phyloP scores from a whole-genome alignment of 1,284 basidiomycete genomes.

The Ustilago xerochloae region DNA sequence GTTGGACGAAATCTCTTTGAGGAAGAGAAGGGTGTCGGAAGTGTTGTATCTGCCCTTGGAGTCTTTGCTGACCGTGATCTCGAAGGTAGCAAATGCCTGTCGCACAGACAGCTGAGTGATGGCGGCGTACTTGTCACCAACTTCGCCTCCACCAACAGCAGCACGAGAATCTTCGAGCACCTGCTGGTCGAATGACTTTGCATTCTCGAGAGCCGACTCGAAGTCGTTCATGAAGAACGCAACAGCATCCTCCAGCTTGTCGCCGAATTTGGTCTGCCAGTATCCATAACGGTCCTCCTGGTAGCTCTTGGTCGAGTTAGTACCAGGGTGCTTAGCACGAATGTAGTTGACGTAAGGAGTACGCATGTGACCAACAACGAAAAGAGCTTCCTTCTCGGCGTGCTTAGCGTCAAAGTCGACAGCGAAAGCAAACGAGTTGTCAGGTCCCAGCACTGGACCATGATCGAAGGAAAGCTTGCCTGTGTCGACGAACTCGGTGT shows the following conservation, averaged over 20 bases:
- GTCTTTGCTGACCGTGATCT: constrained; percentile 60
- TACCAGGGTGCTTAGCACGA: constrained; percentile 37
- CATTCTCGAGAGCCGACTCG: constrained; percentile 73
- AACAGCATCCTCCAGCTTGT: constrained; percentile 68
- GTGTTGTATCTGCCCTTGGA: constrained; percentile 52
- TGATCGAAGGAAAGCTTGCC: constrained; percentile 59
- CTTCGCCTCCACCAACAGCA: constrained; percentile 56
- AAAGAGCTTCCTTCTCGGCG: constrained; percentile 54
- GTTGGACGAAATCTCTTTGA: constrained; percentile 66
- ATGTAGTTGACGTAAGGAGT: constrained; percentile 63
- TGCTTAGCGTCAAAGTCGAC: constrained; percentile 58
- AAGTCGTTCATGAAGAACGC: constrained; percentile 74
- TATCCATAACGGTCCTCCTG: constrained; percentile 63
- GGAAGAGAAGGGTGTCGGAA: constrained; percentile 69
- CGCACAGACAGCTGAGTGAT: constrained; percentile 63
- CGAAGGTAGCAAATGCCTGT: constrained; percentile 62
- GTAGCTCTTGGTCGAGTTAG: constrained; percentile 52
- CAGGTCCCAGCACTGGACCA: constrained; percentile 52
- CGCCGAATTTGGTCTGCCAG: constrained; percentile 59
- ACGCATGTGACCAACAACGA: constrained; percentile 61
- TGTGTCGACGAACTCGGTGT: constrained; percentile 56
- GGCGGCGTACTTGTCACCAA: constrained; percentile 63
- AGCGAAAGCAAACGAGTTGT: constrained; percentile 63
- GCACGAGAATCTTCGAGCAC: constrained; percentile 58
- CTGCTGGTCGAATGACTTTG: constrained; percentile 68